Conservation (phyloP, 768 basidiomycete genomes). For the Lactarius sp. region DNA sequence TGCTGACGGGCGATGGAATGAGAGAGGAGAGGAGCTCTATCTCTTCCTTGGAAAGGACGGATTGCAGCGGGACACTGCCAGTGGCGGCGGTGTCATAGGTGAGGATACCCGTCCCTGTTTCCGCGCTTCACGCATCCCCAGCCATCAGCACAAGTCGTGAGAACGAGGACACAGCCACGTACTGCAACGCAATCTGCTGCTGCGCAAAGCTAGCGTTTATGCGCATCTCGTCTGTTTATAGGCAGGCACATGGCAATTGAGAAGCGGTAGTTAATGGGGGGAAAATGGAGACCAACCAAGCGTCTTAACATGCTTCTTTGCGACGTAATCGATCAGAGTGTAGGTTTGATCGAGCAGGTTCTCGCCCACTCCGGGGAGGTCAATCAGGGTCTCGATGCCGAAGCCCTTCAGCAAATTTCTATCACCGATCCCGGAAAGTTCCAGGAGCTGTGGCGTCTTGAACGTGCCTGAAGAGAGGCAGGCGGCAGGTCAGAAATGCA, state of each 20-base stretch:
- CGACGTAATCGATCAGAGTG: conserved; percentile 19
- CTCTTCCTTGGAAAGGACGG: conserved; percentile 19
- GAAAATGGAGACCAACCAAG: conserved; percentile 9
- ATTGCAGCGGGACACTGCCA: conserved; percentile 17
- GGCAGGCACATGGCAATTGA: background rate
- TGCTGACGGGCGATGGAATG: conserved; percentile 11
- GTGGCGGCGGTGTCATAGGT: conserved; percentile 24
- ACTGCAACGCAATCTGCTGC: conserved; percentile 14
- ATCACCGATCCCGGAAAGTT: conserved; percentile 36
- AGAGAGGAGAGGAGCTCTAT: conserved; percentile 18
- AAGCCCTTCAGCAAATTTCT: conserved; percentile 31
- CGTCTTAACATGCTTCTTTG: conserved; percentile 17
- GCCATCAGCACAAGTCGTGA: background rate
- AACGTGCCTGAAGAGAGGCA: conserved; percentile 31
- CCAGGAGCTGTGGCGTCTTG: conserved; percentile 34
- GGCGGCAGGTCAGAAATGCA: background rate
- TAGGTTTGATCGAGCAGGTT: conserved; percentile 34
- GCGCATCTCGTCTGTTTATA: conserved; percentile 19
- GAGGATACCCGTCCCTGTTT: conserved; percentile 12
- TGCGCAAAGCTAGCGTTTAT: conserved; percentile 16
- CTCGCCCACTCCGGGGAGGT: conserved; percentile 43
- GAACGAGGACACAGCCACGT: background rate
- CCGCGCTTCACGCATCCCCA: background rate
- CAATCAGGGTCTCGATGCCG: conserved; percentile 35
- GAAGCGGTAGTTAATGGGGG: background rate